Conservation (phyloP, 129 eudicot species). For the Cynara cardunculus region DNA sequence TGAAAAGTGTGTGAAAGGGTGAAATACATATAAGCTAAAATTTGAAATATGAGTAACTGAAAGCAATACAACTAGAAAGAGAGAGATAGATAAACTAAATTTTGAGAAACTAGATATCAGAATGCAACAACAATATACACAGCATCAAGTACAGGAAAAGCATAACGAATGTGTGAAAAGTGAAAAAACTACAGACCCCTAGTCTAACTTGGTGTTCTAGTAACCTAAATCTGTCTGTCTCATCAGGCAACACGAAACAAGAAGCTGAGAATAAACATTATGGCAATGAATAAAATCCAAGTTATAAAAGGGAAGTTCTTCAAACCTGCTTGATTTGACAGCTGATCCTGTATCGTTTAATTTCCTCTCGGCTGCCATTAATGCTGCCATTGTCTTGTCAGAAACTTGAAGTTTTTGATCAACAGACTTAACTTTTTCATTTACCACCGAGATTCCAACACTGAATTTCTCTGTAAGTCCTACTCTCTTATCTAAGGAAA, state of each 20-base stretch:
- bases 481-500: conserved; percentile 75
- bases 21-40: too few species aligned
- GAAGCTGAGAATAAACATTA: neutral
- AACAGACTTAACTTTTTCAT: conserved; percentile 90
- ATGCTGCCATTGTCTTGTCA: conserved; percentile 95
- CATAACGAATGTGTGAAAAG: too few species aligned
- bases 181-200: too few species aligned
- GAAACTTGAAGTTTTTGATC: conserved; percentile 96
- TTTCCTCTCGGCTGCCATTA: conserved; percentile 93
- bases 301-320: neutral
- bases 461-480: conserved; percentile 76
- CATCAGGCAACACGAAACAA: neutral
- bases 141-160: too few species aligned
- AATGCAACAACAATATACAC: too few species aligned
- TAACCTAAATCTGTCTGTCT: neutral
- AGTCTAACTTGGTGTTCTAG: too few species aligned
- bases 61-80: too few species aligned
- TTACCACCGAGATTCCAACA: conserved; percentile 84
- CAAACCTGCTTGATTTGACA: conserved; percentile 96
- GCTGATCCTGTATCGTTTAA: conserved; percentile 93
- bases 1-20: too few species aligned
- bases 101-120: too few species aligned
- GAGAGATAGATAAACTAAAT: too few species aligned
- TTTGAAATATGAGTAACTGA: too few species aligned
- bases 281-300: neutral